Evolutionary conservation across 495 filamentous ascomycete species (phyloP), one percentile per base, ranked within the genome.

Genomic region (Apodospora peruviana): DNA sequence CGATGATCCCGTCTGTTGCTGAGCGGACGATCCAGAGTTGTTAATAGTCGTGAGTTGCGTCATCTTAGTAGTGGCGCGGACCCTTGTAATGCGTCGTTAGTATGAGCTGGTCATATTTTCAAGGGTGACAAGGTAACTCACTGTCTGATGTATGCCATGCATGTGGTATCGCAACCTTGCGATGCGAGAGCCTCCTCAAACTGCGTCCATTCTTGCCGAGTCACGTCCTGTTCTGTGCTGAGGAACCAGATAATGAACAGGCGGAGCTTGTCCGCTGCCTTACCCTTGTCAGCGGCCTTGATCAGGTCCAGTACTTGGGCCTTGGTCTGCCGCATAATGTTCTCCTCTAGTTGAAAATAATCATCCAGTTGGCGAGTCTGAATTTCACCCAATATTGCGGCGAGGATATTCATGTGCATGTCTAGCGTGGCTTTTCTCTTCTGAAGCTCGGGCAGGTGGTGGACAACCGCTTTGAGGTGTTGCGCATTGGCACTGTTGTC

Each of bases 211-310:
- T 97, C 94, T 0, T 78, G 71, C 44, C 87, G 81, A 38, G 79
- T 81, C 18, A 96, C 77, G 52, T 97, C 89, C 50, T 88, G 86
- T 62, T 97, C 94, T 2, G 89, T 95, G 65, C 90, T 96, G 27
- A 98, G 75, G 72, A 87, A 95, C 93, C 93, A 98, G 61, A 97
- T 96, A 45, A 98, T 84, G 67, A 97, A 99, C 24, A 96, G 66
- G 17, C 93, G 77, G 5, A 97, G 78, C 66, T 97, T 97, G 57
- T 99, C 93, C 12, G 81, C 68, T 3, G 94, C 80, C 43, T 81
- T 88, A 44, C 90, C 90, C 69, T 95, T 96, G 39, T 81, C 77
- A 5, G 72, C 63, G 51, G 90, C 87, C 49, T 82, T 90, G 58
- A 99, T 84, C 22, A 94, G 70, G 53, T 97, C 93, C 14, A 96